Evolutionary conservation across 352 stramenopile species (phyloP).

Genomic region (Halophytophthora polymorphica): DNA sequence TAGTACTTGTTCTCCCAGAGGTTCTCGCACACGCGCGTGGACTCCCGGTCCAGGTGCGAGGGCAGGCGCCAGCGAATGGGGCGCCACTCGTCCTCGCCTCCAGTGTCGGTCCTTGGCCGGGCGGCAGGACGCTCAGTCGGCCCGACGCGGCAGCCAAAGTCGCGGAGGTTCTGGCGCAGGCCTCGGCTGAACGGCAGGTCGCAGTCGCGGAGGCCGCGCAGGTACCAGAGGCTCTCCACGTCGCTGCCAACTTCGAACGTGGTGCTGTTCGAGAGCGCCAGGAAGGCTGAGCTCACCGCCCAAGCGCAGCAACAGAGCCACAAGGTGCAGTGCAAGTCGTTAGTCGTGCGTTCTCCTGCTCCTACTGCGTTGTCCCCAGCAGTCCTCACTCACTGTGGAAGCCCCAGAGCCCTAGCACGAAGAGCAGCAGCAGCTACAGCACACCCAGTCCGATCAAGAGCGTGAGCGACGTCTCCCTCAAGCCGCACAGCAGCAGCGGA

Average conservation of each 20-base stretch:
- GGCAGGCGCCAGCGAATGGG: constrained; percentile 23
- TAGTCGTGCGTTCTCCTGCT: too few relatives aligned
- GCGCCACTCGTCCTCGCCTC: constrained; percentile 9
- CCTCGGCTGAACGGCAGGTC: constrained; percentile 71
- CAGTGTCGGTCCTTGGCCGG: too few relatives aligned
- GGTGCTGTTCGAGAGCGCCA: constrained; percentile 59
- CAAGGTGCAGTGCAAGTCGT: not conserved
- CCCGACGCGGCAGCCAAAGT: constrained; percentile 34
- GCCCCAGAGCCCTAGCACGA: constrained; percentile 19
- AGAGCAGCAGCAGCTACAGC: constrained; percentile 10
- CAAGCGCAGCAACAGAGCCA: not conserved
- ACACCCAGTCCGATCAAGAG: not conserved
- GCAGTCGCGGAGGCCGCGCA: constrained; percentile 53
- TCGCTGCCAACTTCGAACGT: constrained; percentile 70
- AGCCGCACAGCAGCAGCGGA: too few relatives aligned
- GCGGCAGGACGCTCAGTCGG: not conserved
- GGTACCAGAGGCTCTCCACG: constrained; percentile 54
- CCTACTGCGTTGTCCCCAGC: too few relatives aligned
- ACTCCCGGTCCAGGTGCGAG: constrained; percentile 41
- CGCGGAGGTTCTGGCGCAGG: constrained; percentile 30
- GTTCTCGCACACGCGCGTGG: constrained; percentile 39
- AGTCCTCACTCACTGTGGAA: constrained; percentile 50
- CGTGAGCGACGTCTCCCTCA: not conserved
- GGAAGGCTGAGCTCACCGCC: constrained; percentile 21
- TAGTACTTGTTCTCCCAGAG: constrained; percentile 71